Evolutionary conservation across 2,329 filamentous ascomycete species (phyloP).

Genomic region (Aspergillus proliferans): DNA sequence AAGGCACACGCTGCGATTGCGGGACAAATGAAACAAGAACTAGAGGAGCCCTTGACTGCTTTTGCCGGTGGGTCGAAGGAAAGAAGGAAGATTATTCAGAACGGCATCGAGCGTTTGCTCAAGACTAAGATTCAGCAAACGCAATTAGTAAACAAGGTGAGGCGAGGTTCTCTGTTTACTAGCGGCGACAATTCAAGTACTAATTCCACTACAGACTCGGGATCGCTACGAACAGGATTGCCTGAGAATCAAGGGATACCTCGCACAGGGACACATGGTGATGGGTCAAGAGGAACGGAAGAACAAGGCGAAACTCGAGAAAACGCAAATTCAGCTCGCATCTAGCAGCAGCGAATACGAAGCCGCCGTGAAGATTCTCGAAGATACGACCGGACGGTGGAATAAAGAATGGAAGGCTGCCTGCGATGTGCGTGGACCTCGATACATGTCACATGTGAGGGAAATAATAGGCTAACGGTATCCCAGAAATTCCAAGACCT

Average conservation of each 20-base stretch:
- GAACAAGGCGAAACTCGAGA: constrained; percentile 97
- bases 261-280: constrained; percentile 98
- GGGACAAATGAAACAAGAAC: constrained; percentile 87
- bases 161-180: constrained; percentile 13
- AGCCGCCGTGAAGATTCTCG: constrained; percentile 80
- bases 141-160: constrained; percentile 79
- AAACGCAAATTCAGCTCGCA: constrained; percentile 93
- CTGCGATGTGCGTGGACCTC: constrained; percentile 57
- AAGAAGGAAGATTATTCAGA: constrained; percentile 90
- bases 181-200: constrained; percentile 2
- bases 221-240: constrained; percentile 97
- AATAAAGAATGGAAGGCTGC: constrained; percentile 98
- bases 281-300: constrained; percentile 99
- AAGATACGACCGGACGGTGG: constrained; percentile 93
- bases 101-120: constrained; percentile 85
- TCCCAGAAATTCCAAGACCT: constrained; percentile 91
- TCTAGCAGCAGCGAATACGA: constrained; percentile 92
- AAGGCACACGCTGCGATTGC: constrained; percentile 90
- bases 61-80: constrained; percentile 97
- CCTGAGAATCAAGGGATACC: constrained; percentile 94
- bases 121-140: constrained; percentile 94
- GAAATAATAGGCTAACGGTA: constrained; percentile 14
- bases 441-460: neutral
- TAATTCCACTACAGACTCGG: constrained; percentile 54
- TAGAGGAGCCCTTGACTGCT: constrained; percentile 86